These are phyloP conservation scores for Trichoderma erinaceum DNA, from an alignment of 495 filamentous ascomycete species.

Conservation along the genomic window DNA sequence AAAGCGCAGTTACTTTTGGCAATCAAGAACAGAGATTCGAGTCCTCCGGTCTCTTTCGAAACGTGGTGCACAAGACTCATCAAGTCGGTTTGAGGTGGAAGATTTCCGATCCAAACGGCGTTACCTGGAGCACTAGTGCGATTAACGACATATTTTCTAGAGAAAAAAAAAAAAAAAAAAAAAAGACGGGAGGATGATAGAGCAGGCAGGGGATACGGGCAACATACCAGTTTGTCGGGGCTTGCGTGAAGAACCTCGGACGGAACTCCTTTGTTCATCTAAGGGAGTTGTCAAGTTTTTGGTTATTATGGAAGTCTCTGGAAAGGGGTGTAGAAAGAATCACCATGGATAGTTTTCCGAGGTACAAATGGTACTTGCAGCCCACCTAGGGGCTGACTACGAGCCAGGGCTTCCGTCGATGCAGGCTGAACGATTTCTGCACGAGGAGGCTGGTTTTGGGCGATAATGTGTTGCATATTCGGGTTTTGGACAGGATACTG, in stretches of 20 bases:
- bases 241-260: slow-evolving; percentile 85
- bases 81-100: slow-evolving; percentile 74
- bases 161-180: not conserved
- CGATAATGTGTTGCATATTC: not conserved
- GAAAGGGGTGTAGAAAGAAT: not conserved
- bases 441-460: not conserved
- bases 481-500: slow-evolving; percentile 23
- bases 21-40: slow-evolving; percentile 90
- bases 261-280: slow-evolving; percentile 42
- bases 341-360: not conserved
- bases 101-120: slow-evolving; percentile 94
- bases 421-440: not conserved
- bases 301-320: not conserved
- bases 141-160: not conserved
- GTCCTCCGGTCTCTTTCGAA: slow-evolving; percentile 70
- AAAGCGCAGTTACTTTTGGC: slow-evolving; percentile 98
- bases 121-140: slow-evolving; percentile 49
- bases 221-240: slow-evolving; percentile 65
- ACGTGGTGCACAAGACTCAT: slow-evolving; percentile 85
- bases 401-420: not conserved
- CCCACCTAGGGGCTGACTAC: not conserved
- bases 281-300: slow-evolving; percentile 23
- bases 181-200: not conserved
- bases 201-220: not conserved
- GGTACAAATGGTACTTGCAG: not conserved